Base-by-base conservation (phyloP, 306 rosid species). In the Oemleria cerasiformis region DNA sequence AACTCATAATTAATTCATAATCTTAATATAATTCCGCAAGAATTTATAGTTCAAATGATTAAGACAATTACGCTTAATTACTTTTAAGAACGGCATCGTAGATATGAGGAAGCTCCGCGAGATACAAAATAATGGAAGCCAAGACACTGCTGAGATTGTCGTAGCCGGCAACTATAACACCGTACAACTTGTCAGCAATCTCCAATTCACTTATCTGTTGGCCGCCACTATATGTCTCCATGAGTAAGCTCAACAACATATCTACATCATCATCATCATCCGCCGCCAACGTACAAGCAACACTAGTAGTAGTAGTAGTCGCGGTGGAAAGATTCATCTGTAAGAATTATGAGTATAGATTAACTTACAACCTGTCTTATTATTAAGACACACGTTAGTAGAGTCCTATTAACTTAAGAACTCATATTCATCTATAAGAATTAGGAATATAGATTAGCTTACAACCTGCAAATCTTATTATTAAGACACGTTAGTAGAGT, bases 31-130 rank as follows among this genome's bases (percentile, higher is more conserved):
- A n/a, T n/a, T n/a, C n/a, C n/a, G n/a, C n/a, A n/a, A n/a, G n/a
- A n/a, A n/a, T n/a, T n/a, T n/a, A n/a, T n/a, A n/a, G n/a, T n/a
- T n/a, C n/a, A n/a, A n/a, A n/a, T n/a, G n/a, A n/a, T n/a, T n/a
- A n/a, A n/a, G n/a, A n/a, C n/a, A n/a, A n/a, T n/a, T 30, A 25
- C 30, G 30, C 36, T 30, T 30, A 30, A 30, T 30, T 30, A 70
- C 81, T 77, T 21, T 48, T 23, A 4, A 53, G 47, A 45, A 72
- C 73, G 16, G 25, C 47, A 20, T 48, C 68, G 42, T 78, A 78
- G 6, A 78, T 58, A 2, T 41, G 61, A n/a, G 81, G 73, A 40
- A 65, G 58, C 56, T 78, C 73, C 0, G 77, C 44, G 2, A 78
- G 63, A n/a, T 23, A 41, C 68, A 68, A 50, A 48, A 68, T 5